Conservation (phyloP, 2,329 filamentous ascomycete genomes). For the Hypoxylon sp. region DNA sequence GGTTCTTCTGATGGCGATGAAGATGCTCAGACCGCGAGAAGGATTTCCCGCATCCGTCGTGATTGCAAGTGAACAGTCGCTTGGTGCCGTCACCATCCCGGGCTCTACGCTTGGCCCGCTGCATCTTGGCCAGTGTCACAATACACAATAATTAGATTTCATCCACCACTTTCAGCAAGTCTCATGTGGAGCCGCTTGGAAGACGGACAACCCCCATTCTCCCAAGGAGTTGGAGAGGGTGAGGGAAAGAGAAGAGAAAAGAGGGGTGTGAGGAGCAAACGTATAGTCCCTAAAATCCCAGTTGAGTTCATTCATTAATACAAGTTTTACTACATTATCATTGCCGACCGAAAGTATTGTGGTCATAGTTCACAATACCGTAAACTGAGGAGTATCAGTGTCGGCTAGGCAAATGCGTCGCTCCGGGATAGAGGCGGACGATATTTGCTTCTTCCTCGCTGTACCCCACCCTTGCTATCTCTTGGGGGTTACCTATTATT, state of each 20-base stretch:
- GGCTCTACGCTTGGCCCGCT: constrained; percentile 38
- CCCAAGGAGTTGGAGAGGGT: not conserved
- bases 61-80: constrained; percentile 54
- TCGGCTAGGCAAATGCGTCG: not conserved
- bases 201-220: constrained; percentile 36
- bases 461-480: constrained; percentile 36
- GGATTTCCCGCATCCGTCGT: constrained; percentile 63
- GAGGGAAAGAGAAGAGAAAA: constrained; percentile 6
- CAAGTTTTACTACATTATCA: constrained; percentile 4
- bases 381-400: not conserved
- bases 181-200: constrained; percentile 30
- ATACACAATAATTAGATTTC: constrained; percentile 18
- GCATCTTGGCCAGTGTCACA: constrained; percentile 34
- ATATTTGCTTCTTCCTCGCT: constrained; percentile 13
- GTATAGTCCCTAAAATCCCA: not conserved
- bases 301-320: constrained; percentile 9
- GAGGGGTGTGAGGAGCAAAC: not conserved
- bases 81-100: constrained; percentile 29
- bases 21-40: constrained; percentile 71
- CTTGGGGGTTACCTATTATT: constrained; percentile 2
- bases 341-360: constrained; percentile 2
- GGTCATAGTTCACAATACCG: not conserved
- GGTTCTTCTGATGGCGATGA: constrained; percentile 69
- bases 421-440: constrained; percentile 8
- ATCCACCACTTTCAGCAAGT: constrained; percentile 40